Evolutionary conservation across 768 basidiomycete genomes (phyloP).

Genomic region (Amanita rubescens): DNA sequence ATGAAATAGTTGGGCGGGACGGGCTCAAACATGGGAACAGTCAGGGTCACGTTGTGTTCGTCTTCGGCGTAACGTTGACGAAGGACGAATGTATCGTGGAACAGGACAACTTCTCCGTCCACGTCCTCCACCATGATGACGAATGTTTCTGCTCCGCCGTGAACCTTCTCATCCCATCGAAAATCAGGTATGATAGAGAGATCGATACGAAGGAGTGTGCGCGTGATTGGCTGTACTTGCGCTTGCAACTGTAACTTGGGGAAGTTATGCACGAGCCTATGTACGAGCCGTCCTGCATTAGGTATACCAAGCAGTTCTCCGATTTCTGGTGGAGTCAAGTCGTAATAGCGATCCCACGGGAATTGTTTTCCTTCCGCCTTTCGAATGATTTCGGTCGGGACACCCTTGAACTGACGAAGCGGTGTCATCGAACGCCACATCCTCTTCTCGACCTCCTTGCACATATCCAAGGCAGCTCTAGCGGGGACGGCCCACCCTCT

Average conservation of each 20-base stretch:
- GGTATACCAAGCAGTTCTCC: constrained; percentile 93
- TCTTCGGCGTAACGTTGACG: constrained; percentile 88
- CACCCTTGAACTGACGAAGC: constrained; percentile 89
- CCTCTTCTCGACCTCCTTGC: constrained; percentile 90
- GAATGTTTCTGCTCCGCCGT: constrained; percentile 85
- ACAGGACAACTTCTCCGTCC: constrained; percentile 93
- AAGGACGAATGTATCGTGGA: constrained; percentile 89
- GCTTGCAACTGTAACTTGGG: constrained; percentile 95
- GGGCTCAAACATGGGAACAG: constrained; percentile 94
- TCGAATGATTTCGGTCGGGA: constrained; percentile 75
- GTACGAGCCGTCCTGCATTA: constrained; percentile 87
- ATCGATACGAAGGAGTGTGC: constrained; percentile 87
- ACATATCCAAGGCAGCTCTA: constrained; percentile 83
- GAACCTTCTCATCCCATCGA: constrained; percentile 94
- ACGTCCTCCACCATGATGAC: constrained; percentile 94
- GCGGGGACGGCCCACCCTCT: constrained; percentile 97
- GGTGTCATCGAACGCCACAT: constrained; percentile 99
- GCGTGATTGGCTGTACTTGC: constrained; percentile 94
- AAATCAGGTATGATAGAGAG: constrained; percentile 96
- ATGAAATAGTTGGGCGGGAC: constrained; percentile 99
- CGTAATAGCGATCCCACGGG: constrained; percentile 97
- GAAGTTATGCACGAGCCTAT: constrained; percentile 92
- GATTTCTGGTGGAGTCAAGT: constrained; percentile 84
- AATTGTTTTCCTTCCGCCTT: constrained; percentile 98
- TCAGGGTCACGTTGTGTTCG: constrained; percentile 91